These are phyloP conservation scores for Lanmaoa pseudosensibilis DNA, from an alignment of 768 basidiomycete genomes.

Conservation along the genomic window DNA sequence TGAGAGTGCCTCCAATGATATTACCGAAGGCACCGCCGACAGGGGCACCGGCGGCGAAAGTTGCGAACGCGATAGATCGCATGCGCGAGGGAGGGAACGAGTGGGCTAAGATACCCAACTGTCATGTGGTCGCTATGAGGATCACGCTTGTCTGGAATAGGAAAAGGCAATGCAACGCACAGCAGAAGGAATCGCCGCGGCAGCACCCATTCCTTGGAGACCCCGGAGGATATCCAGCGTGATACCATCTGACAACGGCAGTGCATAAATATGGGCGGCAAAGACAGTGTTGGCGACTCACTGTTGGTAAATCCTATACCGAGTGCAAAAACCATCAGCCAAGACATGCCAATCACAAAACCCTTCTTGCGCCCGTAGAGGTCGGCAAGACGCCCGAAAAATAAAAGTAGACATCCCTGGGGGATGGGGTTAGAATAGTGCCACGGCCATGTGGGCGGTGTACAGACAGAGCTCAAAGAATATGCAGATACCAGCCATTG, in stretches of 20 bases:
- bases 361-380: conserved; percentile 70
- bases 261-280: background rate
- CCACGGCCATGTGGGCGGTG: background rate
- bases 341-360: conserved; percentile 60
- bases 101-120: conserved; percentile 83
- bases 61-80: conserved; percentile 76
- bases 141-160: background rate
- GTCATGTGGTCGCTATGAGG: background rate
- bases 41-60: conserved; percentile 83
- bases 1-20: conserved; percentile 69
- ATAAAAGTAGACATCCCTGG: conserved; percentile 75
- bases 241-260: conserved; percentile 45
- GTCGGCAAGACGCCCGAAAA: conserved; percentile 80
- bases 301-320: conserved; percentile 65
- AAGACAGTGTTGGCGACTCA: conserved; percentile 19
- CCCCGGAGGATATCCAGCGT: conserved; percentile 72
- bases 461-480: conserved; percentile 62
- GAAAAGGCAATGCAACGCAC: conserved; percentile 39
- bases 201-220: conserved; percentile 77
- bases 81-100: conserved; percentile 68
- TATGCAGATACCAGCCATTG: conserved; percentile 73
- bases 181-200: conserved; percentile 72
- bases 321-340: conserved; percentile 57
- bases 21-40: conserved; percentile 74
- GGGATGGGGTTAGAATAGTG: conserved; percentile 10